Evolutionary conservation across 257 asterid species (phyloP), one percentile per base, ranked within the genome.

Genomic region (Datura wrightii): DNA sequence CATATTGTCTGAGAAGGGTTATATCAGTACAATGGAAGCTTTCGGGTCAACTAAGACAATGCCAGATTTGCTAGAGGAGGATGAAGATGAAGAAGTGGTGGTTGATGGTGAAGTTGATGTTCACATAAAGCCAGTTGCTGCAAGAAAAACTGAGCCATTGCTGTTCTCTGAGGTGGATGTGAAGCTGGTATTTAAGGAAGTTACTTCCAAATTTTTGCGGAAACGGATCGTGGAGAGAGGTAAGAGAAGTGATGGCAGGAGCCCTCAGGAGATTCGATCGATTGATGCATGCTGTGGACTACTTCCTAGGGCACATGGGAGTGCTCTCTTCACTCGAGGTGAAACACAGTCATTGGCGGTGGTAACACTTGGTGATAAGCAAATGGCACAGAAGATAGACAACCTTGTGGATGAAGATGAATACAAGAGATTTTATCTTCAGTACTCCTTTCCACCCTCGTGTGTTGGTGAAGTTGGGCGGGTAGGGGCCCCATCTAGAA

Each of bases 271-370:
- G 84, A 83, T 96, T 86, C 93, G 99, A 72, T 86, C 83, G 37
- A 96, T 96, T 71, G 93, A 80, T 85, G 94, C 99, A 76, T 82
- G 91, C 63, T 94, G 99, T 89, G 97, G 98, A 44, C 87, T 93
- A 85, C 98, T 96, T 89, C 99, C 98, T 36, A 92, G 99, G 87
- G 98, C 95, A 88, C 99, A 96, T 90, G 99, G 99, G 88, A 96
- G 98, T 91, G 98, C 98, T 79, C 94, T 96, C 88, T 96, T 96
- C 85, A 94, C 99, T 72, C 98, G 99, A 62, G 99, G 99, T 8
- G 99, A 96, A 91, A 96, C 99, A 85, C 98, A 94, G 97, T 90
- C 99, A 41, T 87, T 96, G 89, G 99, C 99, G 13, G 99, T 96
- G 85, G 98, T 88, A 88, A 94, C 99, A 54, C 98, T 96, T 79